A percentile compares a stretch with the other conserved stretches of the same genome.
phyloP scores from a whole-genome alignment of 2,329 filamentous ascomycete species.

The Alternaria arbusti region DNA sequence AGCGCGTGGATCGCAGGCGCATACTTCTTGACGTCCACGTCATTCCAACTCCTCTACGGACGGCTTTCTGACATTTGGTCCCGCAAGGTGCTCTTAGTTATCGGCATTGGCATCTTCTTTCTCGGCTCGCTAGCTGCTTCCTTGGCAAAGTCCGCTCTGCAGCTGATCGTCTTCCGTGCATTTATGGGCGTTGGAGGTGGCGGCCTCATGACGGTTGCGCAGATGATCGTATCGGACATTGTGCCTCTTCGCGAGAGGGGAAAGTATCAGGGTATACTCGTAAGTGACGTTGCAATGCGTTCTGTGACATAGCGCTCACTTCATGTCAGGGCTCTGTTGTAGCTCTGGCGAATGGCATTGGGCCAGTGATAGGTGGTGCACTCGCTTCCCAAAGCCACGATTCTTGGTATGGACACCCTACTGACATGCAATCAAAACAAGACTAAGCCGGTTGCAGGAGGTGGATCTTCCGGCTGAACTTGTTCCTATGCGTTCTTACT shows the following conservation, averaged over 20 bases:
- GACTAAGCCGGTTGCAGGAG: conserved; percentile 9
- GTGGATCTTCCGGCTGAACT: conserved; percentile 47
- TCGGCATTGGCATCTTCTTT: conserved; percentile 53
- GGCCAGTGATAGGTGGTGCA: conserved; percentile 35
- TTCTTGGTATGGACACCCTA: conserved; percentile 17
- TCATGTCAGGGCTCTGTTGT: conserved; percentile 43
- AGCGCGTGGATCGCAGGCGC: conserved; percentile 65
- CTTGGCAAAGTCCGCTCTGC: conserved; percentile 58
- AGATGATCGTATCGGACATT: conserved; percentile 49
- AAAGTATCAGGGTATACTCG: conserved; percentile 47
- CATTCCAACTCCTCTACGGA: conserved; percentile 70
- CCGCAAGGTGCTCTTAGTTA: conserved; percentile 53
- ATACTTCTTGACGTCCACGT: conserved; percentile 64
- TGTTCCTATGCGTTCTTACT: conserved; percentile 27
- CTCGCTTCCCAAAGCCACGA: conserved; percentile 28
- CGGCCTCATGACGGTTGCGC: conserved; percentile 58
- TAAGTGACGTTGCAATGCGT: neutral
- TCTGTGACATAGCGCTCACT: neutral
- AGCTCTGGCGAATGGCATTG: conserved; percentile 34
- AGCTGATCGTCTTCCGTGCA: conserved; percentile 66
- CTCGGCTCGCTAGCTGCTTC: conserved; percentile 65
- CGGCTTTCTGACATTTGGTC: conserved; percentile 68
- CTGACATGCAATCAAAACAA: neutral
- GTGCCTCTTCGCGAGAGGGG: conserved; percentile 48
- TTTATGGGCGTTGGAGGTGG: conserved; percentile 68